Conservation (phyloP, 768 basidiomycete species). For the Mrakia gelida region DNA sequence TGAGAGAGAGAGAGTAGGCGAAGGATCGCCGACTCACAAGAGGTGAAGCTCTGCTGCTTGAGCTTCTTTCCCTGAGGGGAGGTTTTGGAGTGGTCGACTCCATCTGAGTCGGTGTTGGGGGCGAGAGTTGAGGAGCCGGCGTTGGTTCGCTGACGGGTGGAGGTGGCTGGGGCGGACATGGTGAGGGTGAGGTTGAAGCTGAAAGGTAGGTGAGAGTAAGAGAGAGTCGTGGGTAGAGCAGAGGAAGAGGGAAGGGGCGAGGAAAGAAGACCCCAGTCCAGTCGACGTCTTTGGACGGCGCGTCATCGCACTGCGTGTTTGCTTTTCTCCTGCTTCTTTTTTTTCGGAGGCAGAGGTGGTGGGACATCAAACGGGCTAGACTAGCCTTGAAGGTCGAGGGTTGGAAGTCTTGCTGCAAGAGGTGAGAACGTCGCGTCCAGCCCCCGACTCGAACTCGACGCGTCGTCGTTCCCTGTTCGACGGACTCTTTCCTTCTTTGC, state of each 20-base stretch:
- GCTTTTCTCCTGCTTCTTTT: no score
- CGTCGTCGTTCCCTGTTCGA: no score
- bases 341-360: no score
- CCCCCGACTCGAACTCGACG: no score
- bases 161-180: conserved; percentile 17
- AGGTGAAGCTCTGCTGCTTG: conserved; percentile 8
- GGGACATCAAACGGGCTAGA: no score
- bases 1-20: not conserved
- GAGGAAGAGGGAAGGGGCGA: not conserved
- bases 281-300: no score
- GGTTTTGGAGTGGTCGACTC: conserved; percentile 21
- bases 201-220: not conserved
- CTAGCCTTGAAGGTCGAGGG: no score
- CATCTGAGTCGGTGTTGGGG: conserved; percentile 8
- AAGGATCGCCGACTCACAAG: conserved; percentile 5
- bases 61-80: conserved; percentile 26
- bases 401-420: no score
- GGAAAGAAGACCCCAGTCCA: not conserved
- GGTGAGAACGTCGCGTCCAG: no score
- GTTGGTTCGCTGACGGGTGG: conserved; percentile 28
- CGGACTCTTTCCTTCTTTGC: no score
- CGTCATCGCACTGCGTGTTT: no score
- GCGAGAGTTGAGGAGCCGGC: not conserved
- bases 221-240: not conserved
- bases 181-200: not conserved